Evolutionary conservation across 2,329 filamentous ascomycete genomes (phyloP), one percentile per base, ranked within the genome.

Genomic region (Pyricularia grisea): DNA sequence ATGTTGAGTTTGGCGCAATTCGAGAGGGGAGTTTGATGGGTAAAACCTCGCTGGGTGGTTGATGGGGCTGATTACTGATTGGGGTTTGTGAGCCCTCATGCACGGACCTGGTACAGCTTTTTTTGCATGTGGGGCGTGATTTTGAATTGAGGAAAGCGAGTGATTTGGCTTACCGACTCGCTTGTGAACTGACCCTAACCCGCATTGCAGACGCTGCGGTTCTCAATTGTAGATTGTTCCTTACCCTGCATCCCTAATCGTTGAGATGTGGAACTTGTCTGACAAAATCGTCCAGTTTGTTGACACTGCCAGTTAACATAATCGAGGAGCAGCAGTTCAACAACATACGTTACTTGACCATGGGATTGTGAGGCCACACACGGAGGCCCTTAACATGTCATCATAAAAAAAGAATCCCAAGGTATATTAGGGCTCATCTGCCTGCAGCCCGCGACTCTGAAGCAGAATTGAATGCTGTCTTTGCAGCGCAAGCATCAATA

Each of bases 61-160:
- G 23, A 61, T 61, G 58, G 58, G 58, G 58, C 58, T 61, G 58
- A 61, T 61, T 61, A 14, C 58, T 61, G 65, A 73, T 73, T 73
- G 72, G 73, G 73, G 73, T 69, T 74, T 73, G 67, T 55, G 69
- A 74, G 69, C 73, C 73, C 73, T 72, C 31, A 30, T 30, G 67
- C 67, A 68, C 67, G 31, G 67, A 64, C 67, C 58, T 31, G 9
- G n/a, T 9, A 25, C 11, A 25, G 20, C 14, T 60, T 60, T 60
- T n/a, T 5, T 25, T 14, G 4, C 20, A 61, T 3, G 58, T 25
- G n/a, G 58, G 58, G 9, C 25, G 2, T 12, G 11, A 27, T 25
- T 25, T 61, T 5, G 42, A 55, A n/a, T n/a, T n/a, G 14, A 55
- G 42, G 17, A 55, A 55, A 55, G 23, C 61, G 42, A n/a, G 42